These are phyloP conservation scores for Chytridium lagenaria DNA, from an alignment of 371 early-diverging fungal genomes.

Conservation along the genomic window DNA sequence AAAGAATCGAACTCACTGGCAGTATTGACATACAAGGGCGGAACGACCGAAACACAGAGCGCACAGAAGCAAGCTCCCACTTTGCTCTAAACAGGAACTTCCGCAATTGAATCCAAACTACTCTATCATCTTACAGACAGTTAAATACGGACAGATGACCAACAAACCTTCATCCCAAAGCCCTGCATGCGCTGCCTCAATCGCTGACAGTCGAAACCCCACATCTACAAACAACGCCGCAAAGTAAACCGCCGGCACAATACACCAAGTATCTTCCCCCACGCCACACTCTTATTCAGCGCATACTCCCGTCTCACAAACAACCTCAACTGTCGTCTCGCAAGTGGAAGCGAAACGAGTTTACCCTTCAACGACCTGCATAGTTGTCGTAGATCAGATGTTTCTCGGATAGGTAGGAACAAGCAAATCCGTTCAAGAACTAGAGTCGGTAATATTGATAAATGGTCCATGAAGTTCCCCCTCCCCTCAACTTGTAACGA, in stretches of 20 bases:
- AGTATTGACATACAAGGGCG: neutral
- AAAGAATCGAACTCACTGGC: neutral
- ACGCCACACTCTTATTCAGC: neutral
- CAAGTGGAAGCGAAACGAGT: neutral
- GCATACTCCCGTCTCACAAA: neutral
- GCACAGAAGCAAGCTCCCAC: neutral
- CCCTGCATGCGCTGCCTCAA: neutral
- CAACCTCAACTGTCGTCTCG: constrained; percentile 6
- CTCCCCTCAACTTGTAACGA: too few species aligned
- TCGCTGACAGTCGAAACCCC: neutral
- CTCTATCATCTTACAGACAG: neutral
- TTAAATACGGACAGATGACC: neutral
- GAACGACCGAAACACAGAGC: neutral
- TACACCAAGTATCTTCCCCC: constrained; percentile 4
- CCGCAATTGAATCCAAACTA: neutral
- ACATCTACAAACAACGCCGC: constrained; percentile 6
- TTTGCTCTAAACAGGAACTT: neutral
- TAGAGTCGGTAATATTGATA: neutral
- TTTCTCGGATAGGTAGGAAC: constrained; percentile 3
- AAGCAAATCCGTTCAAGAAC: constrained; percentile 3
- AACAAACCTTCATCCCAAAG: constrained; percentile 5
- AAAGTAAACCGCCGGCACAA: neutral
- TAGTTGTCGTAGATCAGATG: neutral
- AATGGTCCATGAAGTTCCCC: too few species aligned
- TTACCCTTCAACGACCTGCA: neutral